phyloP scores from a whole-genome alignment of 2,329 filamentous ascomycete genomes.

The Bipolaris sorokiniana region DNA sequence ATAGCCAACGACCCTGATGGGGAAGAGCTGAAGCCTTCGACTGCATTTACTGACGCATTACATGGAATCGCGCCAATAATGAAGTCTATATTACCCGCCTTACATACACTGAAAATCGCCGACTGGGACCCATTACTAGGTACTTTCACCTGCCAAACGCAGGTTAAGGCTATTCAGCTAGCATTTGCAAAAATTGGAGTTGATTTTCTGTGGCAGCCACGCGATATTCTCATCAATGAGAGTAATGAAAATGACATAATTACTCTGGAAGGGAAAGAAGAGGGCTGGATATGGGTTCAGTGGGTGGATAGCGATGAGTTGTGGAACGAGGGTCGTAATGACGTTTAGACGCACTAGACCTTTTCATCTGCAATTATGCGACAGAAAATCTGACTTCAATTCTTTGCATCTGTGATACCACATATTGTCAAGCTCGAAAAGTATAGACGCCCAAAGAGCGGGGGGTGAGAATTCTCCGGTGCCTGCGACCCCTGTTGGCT shows the following conservation, averaged over 20 bases:
- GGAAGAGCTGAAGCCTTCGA: background rate
- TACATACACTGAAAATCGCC: background rate
- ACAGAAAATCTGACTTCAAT: too few relatives aligned
- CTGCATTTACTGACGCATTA: slow-evolving; percentile 2
- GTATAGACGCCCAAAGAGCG: background rate
- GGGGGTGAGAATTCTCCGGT: background rate
- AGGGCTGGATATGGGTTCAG: slow-evolving; percentile 10
- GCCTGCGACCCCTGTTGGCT: background rate
- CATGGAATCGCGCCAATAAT: background rate
- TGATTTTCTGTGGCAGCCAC: background rate
- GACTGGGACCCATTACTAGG: slow-evolving; percentile 9
- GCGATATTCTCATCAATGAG: background rate
- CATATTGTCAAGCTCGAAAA: background rate
- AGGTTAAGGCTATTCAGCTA: background rate
- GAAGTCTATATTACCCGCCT: background rate
- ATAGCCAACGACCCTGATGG: background rate
- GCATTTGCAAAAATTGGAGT: slow-evolving; percentile 2
- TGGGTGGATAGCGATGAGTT: background rate
- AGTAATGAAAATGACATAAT: background rate
- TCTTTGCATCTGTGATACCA: too few relatives aligned
- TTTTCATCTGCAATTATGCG: background rate
- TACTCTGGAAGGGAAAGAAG: background rate
- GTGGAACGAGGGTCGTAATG: background rate
- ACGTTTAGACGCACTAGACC: background rate
- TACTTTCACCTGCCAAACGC: slow-evolving; percentile 9